Percentiles rank a stretch among this genome's conserved stretches.
phyloP scores from a whole-genome alignment of 2,329 filamentous ascomycete species.

The Penicillium palitans region DNA sequence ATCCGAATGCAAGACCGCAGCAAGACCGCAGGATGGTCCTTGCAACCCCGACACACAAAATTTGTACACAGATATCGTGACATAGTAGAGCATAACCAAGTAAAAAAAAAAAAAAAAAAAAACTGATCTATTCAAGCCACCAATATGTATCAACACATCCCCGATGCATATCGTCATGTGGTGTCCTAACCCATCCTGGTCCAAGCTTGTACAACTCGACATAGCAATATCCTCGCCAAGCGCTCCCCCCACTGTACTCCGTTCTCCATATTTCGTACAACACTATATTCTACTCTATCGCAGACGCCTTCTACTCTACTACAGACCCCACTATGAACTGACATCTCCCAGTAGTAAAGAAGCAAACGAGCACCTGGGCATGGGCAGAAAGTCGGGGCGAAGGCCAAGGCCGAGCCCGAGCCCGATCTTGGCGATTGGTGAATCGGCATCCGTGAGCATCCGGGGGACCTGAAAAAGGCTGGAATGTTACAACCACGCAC shows the following conservation, averaged over 20 bases:
- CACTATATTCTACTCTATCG: background rate
- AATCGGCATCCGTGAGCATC: conserved; percentile 23
- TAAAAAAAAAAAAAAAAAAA: background rate
- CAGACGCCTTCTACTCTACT: background rate
- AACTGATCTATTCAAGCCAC: background rate
- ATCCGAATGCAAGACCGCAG: background rate
- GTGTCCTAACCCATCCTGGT: background rate
- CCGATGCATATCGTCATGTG: conserved; percentile 4
- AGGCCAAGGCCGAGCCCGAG: conserved; percentile 4
- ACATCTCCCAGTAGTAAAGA: background rate
- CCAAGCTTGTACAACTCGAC: background rate
- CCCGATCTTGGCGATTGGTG: conserved; percentile 13
- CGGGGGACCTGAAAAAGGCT: conserved; percentile 8
- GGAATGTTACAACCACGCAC: conserved; percentile 20
- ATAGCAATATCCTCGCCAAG: background rate
- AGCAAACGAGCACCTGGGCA: background rate
- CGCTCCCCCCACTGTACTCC: background rate
- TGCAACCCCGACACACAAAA: background rate
- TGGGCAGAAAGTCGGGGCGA: background rate
- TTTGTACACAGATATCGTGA: background rate
- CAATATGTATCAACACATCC: background rate
- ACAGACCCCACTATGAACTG: background rate
- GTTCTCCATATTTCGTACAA: background rate
- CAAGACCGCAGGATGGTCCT: background rate
- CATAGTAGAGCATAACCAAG: background rate